These are phyloP conservation scores for Eragrostis tef DNA, from an alignment of 202 grass and related monocot genomes.

Conservation along the genomic window DNA sequence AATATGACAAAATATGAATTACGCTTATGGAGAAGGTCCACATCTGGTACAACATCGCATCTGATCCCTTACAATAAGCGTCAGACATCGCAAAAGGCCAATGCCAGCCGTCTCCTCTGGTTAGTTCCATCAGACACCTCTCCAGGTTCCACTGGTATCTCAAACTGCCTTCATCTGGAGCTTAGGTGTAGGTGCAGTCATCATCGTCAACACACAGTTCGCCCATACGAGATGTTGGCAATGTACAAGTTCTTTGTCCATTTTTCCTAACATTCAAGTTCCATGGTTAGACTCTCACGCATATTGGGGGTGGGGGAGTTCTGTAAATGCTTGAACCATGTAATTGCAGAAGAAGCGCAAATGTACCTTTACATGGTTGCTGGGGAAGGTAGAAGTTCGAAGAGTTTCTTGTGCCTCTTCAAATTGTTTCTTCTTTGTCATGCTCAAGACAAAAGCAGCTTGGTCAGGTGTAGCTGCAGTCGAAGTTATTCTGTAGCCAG, in stretches of 20 bases:
- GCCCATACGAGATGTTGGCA: constrained; percentile 14
- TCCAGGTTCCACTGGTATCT: neutral
- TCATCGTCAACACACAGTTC: constrained; percentile 17
- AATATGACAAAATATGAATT: neutral
- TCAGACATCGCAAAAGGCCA: constrained; percentile 1
- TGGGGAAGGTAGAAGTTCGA: constrained; percentile 85
- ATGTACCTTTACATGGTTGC: constrained; percentile 87
- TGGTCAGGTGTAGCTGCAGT: constrained; percentile 82
- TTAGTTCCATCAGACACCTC: neutral
- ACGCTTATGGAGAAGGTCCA: neutral
- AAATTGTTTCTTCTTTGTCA: constrained; percentile 70
- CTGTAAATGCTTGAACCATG: neutral
- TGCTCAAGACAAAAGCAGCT: constrained; percentile 90
- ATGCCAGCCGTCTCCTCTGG: neutral
- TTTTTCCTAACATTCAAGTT: constrained; percentile 21
- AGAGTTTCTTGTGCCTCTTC: constrained; percentile 99
- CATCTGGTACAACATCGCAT: neutral
- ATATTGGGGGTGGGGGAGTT: neutral
- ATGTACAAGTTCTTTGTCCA: constrained; percentile 23
- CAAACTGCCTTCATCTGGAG: neutral
- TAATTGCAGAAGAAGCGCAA: neutral
- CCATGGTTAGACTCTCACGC: neutral
- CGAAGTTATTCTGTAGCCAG: constrained; percentile 87
- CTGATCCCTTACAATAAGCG: constrained; percentile 20
- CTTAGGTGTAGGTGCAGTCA: neutral